Percentiles rank a stretch among this genome's conserved stretches.
Conservation (phyloP, 345 rosid species). For the Diplotaxis tenuifolia region DNA sequence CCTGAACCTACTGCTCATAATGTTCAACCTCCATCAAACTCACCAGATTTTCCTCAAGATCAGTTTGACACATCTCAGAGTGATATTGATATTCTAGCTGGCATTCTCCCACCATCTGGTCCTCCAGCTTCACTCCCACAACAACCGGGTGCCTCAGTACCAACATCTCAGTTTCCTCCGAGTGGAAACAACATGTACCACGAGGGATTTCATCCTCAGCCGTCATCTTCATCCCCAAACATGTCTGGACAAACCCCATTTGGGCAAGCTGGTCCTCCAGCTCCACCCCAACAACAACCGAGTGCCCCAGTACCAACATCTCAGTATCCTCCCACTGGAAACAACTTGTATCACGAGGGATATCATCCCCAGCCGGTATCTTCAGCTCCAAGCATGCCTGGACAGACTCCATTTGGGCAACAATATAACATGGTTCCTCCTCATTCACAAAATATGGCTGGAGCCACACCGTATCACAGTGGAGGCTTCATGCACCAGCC, state of each 20-base stretch:
- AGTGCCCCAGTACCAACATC: conserved; percentile 48
- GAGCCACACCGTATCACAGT: conserved; percentile 31
- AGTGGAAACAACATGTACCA: conserved; percentile 40
- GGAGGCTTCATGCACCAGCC: conserved; percentile 47
- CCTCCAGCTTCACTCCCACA: conserved; percentile 44
- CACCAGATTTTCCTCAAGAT: conserved; percentile 52
- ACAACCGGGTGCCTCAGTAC: conserved; percentile 45
- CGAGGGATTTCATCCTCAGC: conserved; percentile 38
- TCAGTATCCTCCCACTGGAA: conserved; percentile 40
- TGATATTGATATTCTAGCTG: conserved; percentile 82
- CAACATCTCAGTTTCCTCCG: conserved; percentile 44
- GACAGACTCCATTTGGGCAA: conserved; percentile 46
- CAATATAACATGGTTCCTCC: conserved; percentile 29
- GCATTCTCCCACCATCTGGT: conserved; percentile 79
- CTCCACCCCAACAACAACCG: conserved; percentile 40
- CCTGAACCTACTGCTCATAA: conserved; percentile 39
- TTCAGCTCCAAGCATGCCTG: conserved; percentile 34
- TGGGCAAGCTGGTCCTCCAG: conserved; percentile 35
- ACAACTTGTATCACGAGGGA: conserved; percentile 33
- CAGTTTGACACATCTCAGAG: conserved; percentile 44
- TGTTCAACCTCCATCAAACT: conserved; percentile 42
- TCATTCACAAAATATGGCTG: conserved; percentile 40
- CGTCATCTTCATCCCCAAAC: conserved; percentile 32
- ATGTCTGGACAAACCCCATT: conserved; percentile 44
- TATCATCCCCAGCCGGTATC: conserved; percentile 40